Conservation (phyloP, 805 yeast genomes). For the Zygosaccharomyces kombuchaensis region DNA sequence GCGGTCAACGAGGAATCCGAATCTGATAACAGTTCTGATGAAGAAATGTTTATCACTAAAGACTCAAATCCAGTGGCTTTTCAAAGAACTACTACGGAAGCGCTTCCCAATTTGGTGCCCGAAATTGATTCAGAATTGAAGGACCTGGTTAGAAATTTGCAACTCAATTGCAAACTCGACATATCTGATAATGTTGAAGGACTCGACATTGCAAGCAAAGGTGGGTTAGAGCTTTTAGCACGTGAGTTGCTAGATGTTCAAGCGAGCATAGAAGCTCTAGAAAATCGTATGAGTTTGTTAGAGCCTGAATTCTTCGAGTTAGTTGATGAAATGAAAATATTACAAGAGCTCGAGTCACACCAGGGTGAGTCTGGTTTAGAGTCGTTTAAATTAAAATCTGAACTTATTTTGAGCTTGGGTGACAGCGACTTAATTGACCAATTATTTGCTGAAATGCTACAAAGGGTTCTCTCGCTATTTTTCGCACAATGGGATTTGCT, state of each 20-base stretch:
- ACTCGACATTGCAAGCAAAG: neutral
- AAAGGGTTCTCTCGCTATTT: conserved; percentile 1
- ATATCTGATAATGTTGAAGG: conserved; percentile 2
- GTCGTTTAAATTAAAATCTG: neutral
- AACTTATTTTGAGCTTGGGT: conserved; percentile 14
- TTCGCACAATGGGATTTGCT: conserved; percentile 9
- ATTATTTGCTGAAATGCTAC: conserved; percentile 14
- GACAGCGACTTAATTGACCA: conserved; percentile 20
- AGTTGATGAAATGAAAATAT: conserved; percentile 4
- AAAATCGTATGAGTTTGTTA: conserved; percentile 7
- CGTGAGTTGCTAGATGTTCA: conserved; percentile 1
- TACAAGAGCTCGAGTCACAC: conserved; percentile 4
- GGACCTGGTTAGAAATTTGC: conserved; percentile 4
- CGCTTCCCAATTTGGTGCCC: neutral
- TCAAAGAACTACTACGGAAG: conserved; percentile 9
- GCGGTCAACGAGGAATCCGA: conserved; percentile 19
- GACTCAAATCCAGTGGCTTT: conserved; percentile 9
- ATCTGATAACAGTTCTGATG: conserved; percentile 21
- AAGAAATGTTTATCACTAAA: conserved; percentile 1
- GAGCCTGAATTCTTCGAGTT: conserved; percentile 6
- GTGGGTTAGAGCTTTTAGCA: conserved; percentile 2
- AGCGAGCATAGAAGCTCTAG: conserved; percentile 1
- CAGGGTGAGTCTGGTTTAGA: neutral
- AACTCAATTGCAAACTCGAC: neutral
- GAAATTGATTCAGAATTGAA: conserved; percentile 2